Percentiles rank a stretch among this genome's conserved stretches.
Conservation (phyloP, 495 filamentous ascomycete species). For the Wilcoxina mikolae region DNA sequence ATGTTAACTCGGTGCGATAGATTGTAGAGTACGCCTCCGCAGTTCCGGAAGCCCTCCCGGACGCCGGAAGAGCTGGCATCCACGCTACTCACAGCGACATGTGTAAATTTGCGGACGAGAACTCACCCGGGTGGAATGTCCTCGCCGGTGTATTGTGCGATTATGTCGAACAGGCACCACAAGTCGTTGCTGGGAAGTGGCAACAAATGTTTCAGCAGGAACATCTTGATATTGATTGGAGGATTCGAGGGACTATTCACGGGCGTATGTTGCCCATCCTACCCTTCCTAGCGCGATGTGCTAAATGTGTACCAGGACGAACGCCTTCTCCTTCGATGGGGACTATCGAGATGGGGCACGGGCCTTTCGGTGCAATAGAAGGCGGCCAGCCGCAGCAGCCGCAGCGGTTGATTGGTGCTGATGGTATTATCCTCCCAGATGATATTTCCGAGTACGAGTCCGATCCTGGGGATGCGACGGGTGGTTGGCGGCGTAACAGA, state of each 20-base stretch:
- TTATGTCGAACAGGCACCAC: constrained; percentile 48
- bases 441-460: constrained; percentile 4
- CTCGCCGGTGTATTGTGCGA: constrained; percentile 56
- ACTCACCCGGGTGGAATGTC: constrained; percentile 57
- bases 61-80: constrained; percentile 62
- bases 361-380: neutral
- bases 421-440: constrained; percentile 6
- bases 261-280: neutral
- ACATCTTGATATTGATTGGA: neutral
- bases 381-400: constrained; percentile 1
- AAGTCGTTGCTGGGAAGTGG: constrained; percentile 48
- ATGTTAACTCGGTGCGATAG: constrained; percentile 4
- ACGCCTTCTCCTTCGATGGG: neutral
- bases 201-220: constrained; percentile 36
- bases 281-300: neutral
- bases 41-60: constrained; percentile 50
- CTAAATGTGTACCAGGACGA: neutral
- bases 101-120: constrained; percentile 67
- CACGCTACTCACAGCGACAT: constrained; percentile 74
- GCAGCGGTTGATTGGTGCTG: neutral
- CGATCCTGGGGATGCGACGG: neutral
- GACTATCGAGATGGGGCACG: neutral
- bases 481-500: constrained; percentile 1
- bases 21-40: constrained; percentile 61
- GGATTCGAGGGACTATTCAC: neutral